Base-by-base conservation (phyloP, 371 early-diverging fungal genomes). In the Neoconidiobolus thromboides region DNA sequence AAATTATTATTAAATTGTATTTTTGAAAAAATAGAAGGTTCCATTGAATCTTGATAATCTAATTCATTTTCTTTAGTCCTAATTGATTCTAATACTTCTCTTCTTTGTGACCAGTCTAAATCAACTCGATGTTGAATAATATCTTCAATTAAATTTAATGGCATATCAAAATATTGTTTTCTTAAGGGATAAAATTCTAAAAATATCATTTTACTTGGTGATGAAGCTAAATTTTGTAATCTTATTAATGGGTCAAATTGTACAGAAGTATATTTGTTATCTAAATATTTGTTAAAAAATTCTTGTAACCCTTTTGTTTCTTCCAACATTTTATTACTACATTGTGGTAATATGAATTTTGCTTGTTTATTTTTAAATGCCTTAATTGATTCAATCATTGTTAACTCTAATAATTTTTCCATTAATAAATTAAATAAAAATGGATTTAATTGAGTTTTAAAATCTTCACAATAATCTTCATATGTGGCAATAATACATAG, bases 401-500 rank as follows among this genome's bases (percentile, higher is more conserved):
- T 82, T 2, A 85, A 74, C 55, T 94, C 92, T 65, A 93, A 64
- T 64, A 89, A 76, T 58, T 91, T 91, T 48, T 85, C 76, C 58
- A 85, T 79, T 58, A 95, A 69, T 57, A 87, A 88, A 60, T 73
- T 73, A 74, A 90, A 92, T 63, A 94, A 72, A 65, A 87, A 89
- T 58, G 84, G 80, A 62, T 90, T 78, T 71, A 95, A 67, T 66
- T 89, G 85, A 58, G 70, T 71, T 58, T 76, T 73, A 63, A 87
- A 91, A 65, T 95, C 95, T 36, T 75, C 70, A 61, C 79, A 83
- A 72, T 96, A 93, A 68, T 96, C 96, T 60, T 84, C 79, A 14
- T 95, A 68, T 2, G 96, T 96, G 53, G 80, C 91, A 42, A 93
- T 77, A 15, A 95, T 80, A 1, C 83, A 74, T 9, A 77, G 76